Conservation (phyloP, 345 rosid species). For the rapeseed (Brassica napus) region DNA sequence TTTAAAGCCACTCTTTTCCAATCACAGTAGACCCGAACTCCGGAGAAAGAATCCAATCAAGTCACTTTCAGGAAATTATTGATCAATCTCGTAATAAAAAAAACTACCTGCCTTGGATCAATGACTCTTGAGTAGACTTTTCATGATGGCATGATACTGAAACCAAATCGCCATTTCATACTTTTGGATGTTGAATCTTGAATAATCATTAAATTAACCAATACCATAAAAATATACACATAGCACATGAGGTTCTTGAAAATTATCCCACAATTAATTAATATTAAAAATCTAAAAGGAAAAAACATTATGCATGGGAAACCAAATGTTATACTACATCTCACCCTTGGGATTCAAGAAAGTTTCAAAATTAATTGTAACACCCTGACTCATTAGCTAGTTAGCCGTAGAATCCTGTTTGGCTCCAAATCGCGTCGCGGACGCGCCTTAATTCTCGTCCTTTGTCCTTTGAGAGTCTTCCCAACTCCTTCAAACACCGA, state of each 20-base stretch:
- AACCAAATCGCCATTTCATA: background rate
- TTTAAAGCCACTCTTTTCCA: background rate
- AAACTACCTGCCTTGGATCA: background rate
- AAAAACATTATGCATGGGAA: conserved; percentile 29
- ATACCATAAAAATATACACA: too few relatives aligned
- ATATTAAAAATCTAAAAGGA: background rate
- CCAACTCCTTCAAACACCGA: conserved; percentile 92
- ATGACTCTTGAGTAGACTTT: background rate
- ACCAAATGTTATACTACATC: conserved; percentile 28
- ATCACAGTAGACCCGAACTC: background rate
- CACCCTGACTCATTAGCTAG: too few relatives aligned
- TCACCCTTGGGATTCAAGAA: conserved; percentile 37
- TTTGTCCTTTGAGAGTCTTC: conserved; percentile 88
- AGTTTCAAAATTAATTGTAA: conserved; percentile 12
- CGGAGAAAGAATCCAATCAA: background rate
- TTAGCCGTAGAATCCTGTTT: conserved; percentile 56
- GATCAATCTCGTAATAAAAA: background rate
- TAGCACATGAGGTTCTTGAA: conserved; percentile 2
- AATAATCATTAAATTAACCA: too few relatives aligned
- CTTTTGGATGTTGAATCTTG: too few relatives aligned
- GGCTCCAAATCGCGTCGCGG: conserved; percentile 95
- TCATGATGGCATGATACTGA: background rate
- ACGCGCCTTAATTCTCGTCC: conserved; percentile 94
- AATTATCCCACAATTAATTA: background rate
- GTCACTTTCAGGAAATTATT: background rate